Evolutionary conservation across 192 early-diverging fungal species (phyloP).

Genomic region (Coemansia sp.): DNA sequence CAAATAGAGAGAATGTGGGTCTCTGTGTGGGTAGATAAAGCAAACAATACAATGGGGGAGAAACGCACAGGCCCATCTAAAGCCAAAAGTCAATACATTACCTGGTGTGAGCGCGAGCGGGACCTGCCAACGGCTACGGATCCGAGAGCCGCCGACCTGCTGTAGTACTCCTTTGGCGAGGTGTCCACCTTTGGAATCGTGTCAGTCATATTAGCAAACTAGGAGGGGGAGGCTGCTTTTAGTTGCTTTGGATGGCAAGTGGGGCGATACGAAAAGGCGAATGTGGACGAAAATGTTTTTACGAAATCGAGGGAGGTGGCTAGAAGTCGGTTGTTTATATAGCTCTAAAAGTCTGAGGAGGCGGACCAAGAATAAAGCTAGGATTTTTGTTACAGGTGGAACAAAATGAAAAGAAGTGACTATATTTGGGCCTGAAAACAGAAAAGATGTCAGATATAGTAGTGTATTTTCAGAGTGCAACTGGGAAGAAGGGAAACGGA

Average conservation of each 20-base stretch:
- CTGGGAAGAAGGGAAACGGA: not conserved
- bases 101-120: slow-evolving; percentile 43
- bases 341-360: not conserved
- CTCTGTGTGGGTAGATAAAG: not conserved
- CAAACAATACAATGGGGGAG: not conserved
- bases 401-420: not conserved
- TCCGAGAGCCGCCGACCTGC: slow-evolving; percentile 11
- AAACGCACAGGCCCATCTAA: not conserved
- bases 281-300: no score
- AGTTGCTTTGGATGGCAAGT: no score
- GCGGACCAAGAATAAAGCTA: not conserved
- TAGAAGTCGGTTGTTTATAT: not conserved
- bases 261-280: no score
- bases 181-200: slow-evolving; percentile 20
- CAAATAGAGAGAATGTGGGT: not conserved
- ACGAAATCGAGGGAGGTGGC: no score
- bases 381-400: not conserved
- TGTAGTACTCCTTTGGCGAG: slow-evolving; percentile 47
- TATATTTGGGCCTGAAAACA: not conserved
- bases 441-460: not conserved
- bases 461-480: not conserved
- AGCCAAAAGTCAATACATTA: slow-evolving; percentile 8
- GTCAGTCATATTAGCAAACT: slow-evolving; percentile 5
- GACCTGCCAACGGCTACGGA: slow-evolving; percentile 33
- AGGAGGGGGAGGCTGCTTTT: not conserved